A percentile compares a stretch with the other conserved stretches of the same genome.
Evolutionary conservation across 225 moss, liverwort and hornwort species (phyloP).

Genomic region (Lunularia cruciata): DNA sequence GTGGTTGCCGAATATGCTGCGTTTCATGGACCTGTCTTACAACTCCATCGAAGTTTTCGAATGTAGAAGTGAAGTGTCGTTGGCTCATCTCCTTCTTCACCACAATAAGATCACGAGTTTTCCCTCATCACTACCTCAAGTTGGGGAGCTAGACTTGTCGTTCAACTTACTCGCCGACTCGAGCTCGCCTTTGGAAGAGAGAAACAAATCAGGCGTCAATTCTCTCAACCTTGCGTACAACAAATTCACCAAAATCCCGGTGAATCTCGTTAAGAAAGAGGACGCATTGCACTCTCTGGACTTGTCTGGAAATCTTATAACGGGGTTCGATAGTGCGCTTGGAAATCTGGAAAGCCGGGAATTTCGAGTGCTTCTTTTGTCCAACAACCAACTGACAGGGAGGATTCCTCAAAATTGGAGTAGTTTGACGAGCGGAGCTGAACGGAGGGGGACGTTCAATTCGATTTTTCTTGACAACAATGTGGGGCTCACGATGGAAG

Average conservation of each 20-base stretch:
- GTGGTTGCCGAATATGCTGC: background rate
- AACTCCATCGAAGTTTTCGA: background rate
- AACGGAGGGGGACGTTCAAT: background rate
- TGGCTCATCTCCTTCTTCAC: conserved; percentile 12
- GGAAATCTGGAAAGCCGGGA: background rate
- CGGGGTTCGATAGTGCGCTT: background rate
- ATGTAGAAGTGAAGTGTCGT: background rate
- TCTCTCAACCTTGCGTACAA: conserved; percentile 15
- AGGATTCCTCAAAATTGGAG: conserved; percentile 1
- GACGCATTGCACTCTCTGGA: conserved; percentile 5
- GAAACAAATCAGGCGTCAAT: background rate
- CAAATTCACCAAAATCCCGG: conserved; percentile 12
- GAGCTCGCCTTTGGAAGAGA: background rate
- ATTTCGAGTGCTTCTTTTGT: conserved; percentile 12
- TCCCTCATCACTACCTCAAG: background rate
- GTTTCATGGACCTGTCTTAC: background rate
- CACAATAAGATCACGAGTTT: conserved; percentile 2
- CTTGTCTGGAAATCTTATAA: conserved; percentile 5
- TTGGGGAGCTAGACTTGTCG: conserved; percentile 6
- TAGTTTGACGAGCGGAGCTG: background rate
- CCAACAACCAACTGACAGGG: conserved; percentile 7
- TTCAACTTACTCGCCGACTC: conserved; percentile 11
- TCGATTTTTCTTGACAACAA: conserved; percentile 10
- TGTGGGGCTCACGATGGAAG: background rate
- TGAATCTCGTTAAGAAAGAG: conserved; percentile 1